phyloP scores from a whole-genome alignment of 2,329 filamentous ascomycete genomes.

The Leptographium wingfieldii region DNA sequence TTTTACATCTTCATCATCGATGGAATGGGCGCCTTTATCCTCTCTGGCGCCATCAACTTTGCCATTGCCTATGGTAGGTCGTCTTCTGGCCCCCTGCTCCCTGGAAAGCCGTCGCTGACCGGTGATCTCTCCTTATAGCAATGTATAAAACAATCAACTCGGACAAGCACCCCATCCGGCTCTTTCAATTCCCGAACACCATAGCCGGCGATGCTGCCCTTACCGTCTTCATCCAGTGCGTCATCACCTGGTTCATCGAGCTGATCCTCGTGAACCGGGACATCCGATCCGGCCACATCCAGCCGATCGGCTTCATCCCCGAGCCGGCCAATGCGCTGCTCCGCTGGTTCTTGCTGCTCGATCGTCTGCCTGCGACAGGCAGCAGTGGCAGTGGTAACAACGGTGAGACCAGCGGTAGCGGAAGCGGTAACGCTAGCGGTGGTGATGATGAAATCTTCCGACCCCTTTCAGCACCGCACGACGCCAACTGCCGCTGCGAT shows the following conservation, averaged over 20 bases:
- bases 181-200: conserved; percentile 38
- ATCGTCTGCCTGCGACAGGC: conserved; percentile 10
- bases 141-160: conserved; percentile 32
- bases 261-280: conserved; percentile 34
- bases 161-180: conserved; percentile 25
- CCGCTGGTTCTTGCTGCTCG: conserved; percentile 33
- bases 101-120: background rate
- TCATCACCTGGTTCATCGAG: conserved; percentile 40
- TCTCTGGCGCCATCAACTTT: conserved; percentile 40
- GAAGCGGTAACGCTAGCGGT: too few relatives aligned
- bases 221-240: conserved; percentile 37
- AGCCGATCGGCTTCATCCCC: conserved; percentile 32
- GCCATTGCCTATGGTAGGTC: conserved; percentile 35
- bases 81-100: background rate
- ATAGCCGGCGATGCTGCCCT: conserved; percentile 36
- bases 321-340: conserved; percentile 21
- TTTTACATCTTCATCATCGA: conserved; percentile 37
- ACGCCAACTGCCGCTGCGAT: conserved; percentile 9
- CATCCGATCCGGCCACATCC: conserved; percentile 29
- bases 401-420: background rate
- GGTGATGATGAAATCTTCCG: background rate
- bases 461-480: conserved; percentile 5
- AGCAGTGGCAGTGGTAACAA: background rate
- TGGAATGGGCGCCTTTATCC: conserved; percentile 31
- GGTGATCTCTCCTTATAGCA: conserved; percentile 19